A percentile compares a stretch with the other conserved stretches of the same genome.
phyloP scores from a whole-genome alignment of 768 basidiomycete genomes.

The Lyophyllum semitale region DNA sequence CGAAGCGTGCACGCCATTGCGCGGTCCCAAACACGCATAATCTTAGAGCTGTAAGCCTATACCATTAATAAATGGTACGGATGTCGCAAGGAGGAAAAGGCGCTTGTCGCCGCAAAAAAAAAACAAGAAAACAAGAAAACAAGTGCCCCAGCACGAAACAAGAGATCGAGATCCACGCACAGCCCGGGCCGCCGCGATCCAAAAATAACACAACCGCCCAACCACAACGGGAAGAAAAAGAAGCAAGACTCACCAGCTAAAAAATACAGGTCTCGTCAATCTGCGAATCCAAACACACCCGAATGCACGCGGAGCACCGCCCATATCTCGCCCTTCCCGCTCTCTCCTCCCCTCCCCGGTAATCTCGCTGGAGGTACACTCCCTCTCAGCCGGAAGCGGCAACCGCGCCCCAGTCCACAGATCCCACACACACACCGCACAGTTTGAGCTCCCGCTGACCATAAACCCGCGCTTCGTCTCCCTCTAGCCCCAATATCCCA shows the following conservation, averaged over 20 bases:
- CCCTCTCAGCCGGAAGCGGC: slow-evolving; percentile 1
- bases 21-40: slow-evolving; percentile 82
- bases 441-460: slow-evolving; percentile 88
- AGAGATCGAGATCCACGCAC: background rate
- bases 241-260: slow-evolving; percentile 77
- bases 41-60: slow-evolving; percentile 68
- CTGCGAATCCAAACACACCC: slow-evolving; percentile 81
- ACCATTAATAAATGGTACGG: no score
- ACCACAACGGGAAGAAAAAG: background rate
- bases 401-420: slow-evolving; percentile 41
- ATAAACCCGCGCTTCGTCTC: slow-evolving; percentile 56
- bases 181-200: background rate
- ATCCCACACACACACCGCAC: slow-evolving; percentile 83
- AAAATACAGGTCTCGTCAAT: slow-evolving; percentile 85
- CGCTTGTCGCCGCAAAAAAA: no score
- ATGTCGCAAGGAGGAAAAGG: no score
- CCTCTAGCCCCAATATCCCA: slow-evolving; percentile 48
- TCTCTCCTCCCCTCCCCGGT: slow-evolving; percentile 20
- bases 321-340: slow-evolving; percentile 50
- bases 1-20: slow-evolving; percentile 64
- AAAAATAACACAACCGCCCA: no score
- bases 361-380: background rate
- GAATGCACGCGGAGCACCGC: slow-evolving; percentile 71
- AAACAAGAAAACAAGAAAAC: no score
- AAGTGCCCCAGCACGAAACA: background rate